Evolutionary conservation across 2,329 filamentous ascomycete genomes (phyloP), one percentile per base, ranked within the genome.

Genomic region (Didymella lethalis): DNA sequence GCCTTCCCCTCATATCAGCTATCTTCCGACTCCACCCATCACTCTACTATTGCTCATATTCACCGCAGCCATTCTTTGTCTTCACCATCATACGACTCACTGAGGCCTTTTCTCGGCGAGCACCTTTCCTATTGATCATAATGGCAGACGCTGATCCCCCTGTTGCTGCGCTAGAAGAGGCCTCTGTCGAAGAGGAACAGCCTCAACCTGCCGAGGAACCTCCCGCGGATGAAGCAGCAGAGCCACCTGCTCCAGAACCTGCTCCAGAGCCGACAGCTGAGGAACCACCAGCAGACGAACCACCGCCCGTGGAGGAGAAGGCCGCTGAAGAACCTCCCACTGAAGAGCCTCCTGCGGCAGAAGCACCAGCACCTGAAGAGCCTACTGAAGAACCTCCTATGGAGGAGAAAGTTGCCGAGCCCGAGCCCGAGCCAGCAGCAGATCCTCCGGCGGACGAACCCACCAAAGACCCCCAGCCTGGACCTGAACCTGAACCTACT

Each of bases 61-160:
- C 29, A 53, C 34, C 23, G 12, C 32, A 53, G 31, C 43, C 38
- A 54, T 57, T 57, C 45, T 29, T 56, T 56, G 31, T 6, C 14
- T n/a, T 7, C n/a, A 43, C 23, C 26, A 41, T 32, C 26, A 31
- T 48, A 48, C 20, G 43, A 48, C 29, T 26, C 28, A 44, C 32
- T 36, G 34, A 51, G 48, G 46, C 41, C 20, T 52, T 48, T 28
- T 49, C 31, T 46, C 29, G 46, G 32, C 48, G 23, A 44, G 51
- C 41, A 38, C 48, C 20, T 48, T 50, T 29, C 25, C 25, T 48
- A 20, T 12, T 14, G 12, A 26, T 8, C 28, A 56, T 3, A 2
- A 60, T 60, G 52, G 20, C 57, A 56, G 48, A 56, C 40, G 28
- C 43, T 47, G 44, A 16, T 18, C 34, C 36, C 12, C 47, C 52